phyloP scores from a whole-genome alignment of 352 stramenopile genomes.

The Phytopythium oedochilum region DNA sequence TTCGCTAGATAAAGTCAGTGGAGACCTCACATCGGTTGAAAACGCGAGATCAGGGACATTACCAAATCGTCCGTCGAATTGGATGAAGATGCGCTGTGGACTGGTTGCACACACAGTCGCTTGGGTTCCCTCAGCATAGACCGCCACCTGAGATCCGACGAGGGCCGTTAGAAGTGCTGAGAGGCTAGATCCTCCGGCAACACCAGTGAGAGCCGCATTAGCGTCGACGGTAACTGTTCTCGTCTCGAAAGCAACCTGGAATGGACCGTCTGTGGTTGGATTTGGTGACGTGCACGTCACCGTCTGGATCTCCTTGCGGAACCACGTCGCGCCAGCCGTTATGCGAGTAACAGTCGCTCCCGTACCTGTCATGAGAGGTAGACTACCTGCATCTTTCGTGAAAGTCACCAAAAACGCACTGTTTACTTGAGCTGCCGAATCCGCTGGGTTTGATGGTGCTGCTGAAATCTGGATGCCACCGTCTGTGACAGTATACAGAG shows the following conservation, averaged over 20 bases:
- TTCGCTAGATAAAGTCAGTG: constrained; percentile 35
- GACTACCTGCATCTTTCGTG: constrained; percentile 35
- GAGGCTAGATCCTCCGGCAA: constrained; percentile 20
- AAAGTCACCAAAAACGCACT: constrained; percentile 72
- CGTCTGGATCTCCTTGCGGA: constrained; percentile 74
- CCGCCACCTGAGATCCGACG: constrained; percentile 29
- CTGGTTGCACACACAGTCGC: constrained; percentile 42
- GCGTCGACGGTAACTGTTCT: constrained; percentile 30
- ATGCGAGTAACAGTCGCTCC: constrained; percentile 27
- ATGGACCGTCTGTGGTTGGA: constrained; percentile 27
- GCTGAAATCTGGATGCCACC: constrained; percentile 70
- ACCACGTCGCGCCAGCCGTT: constrained; percentile 32
- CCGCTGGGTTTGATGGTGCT: constrained; percentile 20
- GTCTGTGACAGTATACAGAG: constrained; percentile 75
- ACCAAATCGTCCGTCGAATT: constrained; percentile 58
- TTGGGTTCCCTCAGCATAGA: constrained; percentile 33
- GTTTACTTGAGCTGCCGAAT: constrained; percentile 21
- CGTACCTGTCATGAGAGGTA: constrained; percentile 29
- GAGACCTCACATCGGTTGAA: constrained; percentile 16
- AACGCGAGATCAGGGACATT: constrained; percentile 53
- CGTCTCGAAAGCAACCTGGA: constrained; percentile 55
- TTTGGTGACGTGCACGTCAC: constrained; percentile 57
- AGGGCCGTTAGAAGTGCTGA: constrained; percentile 20
- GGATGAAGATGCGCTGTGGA: constrained; percentile 64
- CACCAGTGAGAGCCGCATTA: constrained; percentile 34